Conservation (phyloP, 1,284 basidiomycete genomes). For the Ustilago cynodontis region DNA sequence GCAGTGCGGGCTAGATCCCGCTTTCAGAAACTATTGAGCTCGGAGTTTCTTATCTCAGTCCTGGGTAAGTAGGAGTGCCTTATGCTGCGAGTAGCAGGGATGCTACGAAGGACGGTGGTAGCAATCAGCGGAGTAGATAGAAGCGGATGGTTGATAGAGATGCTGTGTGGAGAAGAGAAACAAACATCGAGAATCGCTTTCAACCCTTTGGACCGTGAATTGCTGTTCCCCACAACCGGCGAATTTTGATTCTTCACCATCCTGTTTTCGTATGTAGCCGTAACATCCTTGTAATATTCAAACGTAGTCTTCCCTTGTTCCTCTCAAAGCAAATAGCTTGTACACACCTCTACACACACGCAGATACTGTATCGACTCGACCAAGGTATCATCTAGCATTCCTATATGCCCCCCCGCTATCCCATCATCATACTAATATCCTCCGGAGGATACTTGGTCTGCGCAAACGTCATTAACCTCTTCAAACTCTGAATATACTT, state of each 20-base stretch:
- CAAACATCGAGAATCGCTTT: slow-evolving; percentile 1
- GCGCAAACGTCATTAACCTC: slow-evolving; percentile 73
- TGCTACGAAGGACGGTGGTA: no score
- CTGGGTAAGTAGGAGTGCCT: no score
- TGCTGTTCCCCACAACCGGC: slow-evolving; percentile 15
- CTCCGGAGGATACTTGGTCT: slow-evolving; percentile 60
- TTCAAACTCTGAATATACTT: slow-evolving; percentile 99
- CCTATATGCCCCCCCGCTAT: slow-evolving; percentile 1
- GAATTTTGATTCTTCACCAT: neutral
- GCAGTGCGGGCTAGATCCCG: neutral
- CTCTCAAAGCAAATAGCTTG: neutral
- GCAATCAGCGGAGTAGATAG: no score
- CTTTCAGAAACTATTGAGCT: no score
- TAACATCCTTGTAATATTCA: neutral
- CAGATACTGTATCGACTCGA: neutral
- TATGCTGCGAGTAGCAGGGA: no score
- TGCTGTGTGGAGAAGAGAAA: neutral
- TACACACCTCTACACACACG: neutral
- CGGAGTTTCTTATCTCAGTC: no score
- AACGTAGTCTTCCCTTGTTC: neutral
- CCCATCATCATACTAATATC: slow-evolving; percentile 63
- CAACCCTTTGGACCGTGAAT: slow-evolving; percentile 3
- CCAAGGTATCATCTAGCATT: neutral
- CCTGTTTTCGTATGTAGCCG: neutral
- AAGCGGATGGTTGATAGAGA: slow-evolving; percentile 8